Conservation (phyloP, 768 basidiomycete species). For the Strobilomyces echinocephalus region DNA sequence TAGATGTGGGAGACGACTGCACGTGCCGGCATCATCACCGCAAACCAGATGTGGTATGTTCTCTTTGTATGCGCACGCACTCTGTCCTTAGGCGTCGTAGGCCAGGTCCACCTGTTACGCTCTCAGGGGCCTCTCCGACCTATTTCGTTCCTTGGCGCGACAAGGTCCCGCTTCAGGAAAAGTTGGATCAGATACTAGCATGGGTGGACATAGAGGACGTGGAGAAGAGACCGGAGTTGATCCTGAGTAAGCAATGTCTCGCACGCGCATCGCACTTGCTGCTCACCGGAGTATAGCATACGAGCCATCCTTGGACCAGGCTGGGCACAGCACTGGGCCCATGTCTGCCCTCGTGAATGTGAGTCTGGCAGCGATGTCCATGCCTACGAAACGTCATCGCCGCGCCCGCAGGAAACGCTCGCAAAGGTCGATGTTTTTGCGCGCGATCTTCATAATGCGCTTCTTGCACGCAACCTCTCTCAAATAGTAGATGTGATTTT, state of each 20-base stretch:
- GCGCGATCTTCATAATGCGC: slow-evolving; percentile 55
- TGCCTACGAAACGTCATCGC: not conserved
- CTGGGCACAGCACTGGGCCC: slow-evolving; percentile 71
- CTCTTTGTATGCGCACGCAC: not conserved
- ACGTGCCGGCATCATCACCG: slow-evolving; percentile 67
- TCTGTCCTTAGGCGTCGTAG: slow-evolving; percentile 32
- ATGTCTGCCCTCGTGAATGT: slow-evolving; percentile 69
- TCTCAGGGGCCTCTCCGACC: slow-evolving; percentile 58
- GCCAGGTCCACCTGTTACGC: slow-evolving; percentile 79
- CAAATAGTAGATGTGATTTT: slow-evolving; percentile 86
- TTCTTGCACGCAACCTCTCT: slow-evolving; percentile 69
- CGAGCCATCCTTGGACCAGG: slow-evolving; percentile 83
- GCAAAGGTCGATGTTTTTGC: slow-evolving; percentile 69
- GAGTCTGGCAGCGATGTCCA: slow-evolving; percentile 19
- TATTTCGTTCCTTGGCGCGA: slow-evolving; percentile 81
- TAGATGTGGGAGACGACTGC: slow-evolving; percentile 91
- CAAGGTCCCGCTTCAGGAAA: slow-evolving; percentile 49
- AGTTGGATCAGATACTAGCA: slow-evolving; percentile 70
- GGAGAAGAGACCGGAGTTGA: slow-evolving; percentile 67
- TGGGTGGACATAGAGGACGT: slow-evolving; percentile 76
- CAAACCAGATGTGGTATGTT: slow-evolving; percentile 88
- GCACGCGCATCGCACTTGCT: not conserved
- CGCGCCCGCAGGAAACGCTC: slow-evolving; percentile 50
- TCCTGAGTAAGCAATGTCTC: slow-evolving; percentile 49
- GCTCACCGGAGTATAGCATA: slow-evolving; percentile 46